Evolutionary conservation across 805 yeast genomes (phyloP).

Genomic region (Limtongozyma cylindracea): DNA sequence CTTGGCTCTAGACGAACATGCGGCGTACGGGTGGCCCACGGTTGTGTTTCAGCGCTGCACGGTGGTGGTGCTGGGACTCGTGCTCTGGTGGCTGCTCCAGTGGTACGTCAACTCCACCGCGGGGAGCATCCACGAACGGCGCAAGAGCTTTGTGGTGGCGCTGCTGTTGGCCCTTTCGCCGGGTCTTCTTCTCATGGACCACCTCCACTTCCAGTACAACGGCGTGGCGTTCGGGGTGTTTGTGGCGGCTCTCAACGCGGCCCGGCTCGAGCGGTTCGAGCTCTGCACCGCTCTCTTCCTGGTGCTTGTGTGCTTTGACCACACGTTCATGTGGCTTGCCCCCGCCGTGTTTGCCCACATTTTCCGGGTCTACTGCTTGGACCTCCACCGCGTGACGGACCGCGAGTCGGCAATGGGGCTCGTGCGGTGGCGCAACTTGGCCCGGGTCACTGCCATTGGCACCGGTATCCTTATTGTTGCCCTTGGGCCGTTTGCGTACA

Average conservation of each 20-base stretch:
- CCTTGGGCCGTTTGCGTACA: constrained; percentile 53
- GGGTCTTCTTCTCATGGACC: constrained; percentile 76
- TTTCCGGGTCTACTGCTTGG: constrained; percentile 46
- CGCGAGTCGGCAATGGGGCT: constrained; percentile 9
- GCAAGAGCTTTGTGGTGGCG: constrained; percentile 47
- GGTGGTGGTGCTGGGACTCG: constrained; percentile 54
- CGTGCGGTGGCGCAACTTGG: constrained; percentile 26
- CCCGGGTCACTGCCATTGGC: constrained; percentile 40
- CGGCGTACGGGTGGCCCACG: constrained; percentile 56
- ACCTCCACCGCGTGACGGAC: constrained; percentile 8
- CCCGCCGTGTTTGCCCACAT: constrained; percentile 79
- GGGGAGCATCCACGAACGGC: constrained; percentile 10
- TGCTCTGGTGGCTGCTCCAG: constrained; percentile 46
- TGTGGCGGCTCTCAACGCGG: constrained; percentile 47
- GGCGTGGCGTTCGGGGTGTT: constrained; percentile 80
- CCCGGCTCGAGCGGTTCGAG: constrained; percentile 28
- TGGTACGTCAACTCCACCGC: constrained; percentile 31
- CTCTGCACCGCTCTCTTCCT: constrained; percentile 49
- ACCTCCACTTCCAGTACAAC: constrained; percentile 91
- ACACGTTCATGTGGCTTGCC: constrained; percentile 76
- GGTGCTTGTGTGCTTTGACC: constrained; percentile 72
- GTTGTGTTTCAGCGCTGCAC: constrained; percentile 60
- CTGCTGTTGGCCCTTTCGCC: constrained; percentile 72
- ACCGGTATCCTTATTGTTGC: constrained; percentile 35
- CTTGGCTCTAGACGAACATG: constrained; percentile 36